Base-by-base conservation (phyloP, 1,284 basidiomycete genomes). In the Chiua sp. region DNA sequence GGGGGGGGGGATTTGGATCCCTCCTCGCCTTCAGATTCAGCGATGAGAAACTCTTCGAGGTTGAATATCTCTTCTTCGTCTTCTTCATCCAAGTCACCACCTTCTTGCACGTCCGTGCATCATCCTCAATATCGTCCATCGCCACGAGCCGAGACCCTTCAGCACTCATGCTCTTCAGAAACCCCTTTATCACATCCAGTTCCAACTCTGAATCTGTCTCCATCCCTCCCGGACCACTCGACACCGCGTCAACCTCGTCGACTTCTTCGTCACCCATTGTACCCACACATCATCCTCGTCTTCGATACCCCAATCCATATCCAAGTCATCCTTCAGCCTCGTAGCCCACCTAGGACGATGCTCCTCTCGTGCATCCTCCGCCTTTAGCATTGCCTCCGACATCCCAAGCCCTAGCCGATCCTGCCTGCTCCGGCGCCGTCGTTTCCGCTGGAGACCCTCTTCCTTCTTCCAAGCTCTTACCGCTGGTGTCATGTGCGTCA, bases 221-320 rank as follows among this genome's bases (percentile, higher is more conserved):
- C 90, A 91, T 91, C 12, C 71, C 80, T 13, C 72, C 80, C 5
- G 77, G 53, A 10, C 66, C 79, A 68, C 65, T 79, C 63, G 67
- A 79, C 67, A 73, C 63, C 64, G 67, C 72, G 10, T 80, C 78
- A 28, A 77, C 62, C 10, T 47, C 71, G 37, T 68, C 75, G 4
- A 64, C 67, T 2, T 65, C 71, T 20, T 69, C 68, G 5, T 64
- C 65, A 50, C 80, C 80, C 1, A 22, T 10, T 22, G 56, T 59
- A 1, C 61, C 37, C 37, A 39, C 65, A 7, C 74, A 12, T 70
- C 73, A 13, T 70, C 75, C 33, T 78, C 79, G n/a, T 70, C 62
- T 6, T 77, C 81, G 55, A 82, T 83, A 2, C 88, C 90, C 88
- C 88, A 91, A 56, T 92, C 86, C 35, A 91, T 63, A 72, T 92